Evolutionary conservation across 768 basidiomycete genomes (phyloP), one percentile per base, ranked within the genome.

Genomic region (Leccinum olivaceopallidum): DNA sequence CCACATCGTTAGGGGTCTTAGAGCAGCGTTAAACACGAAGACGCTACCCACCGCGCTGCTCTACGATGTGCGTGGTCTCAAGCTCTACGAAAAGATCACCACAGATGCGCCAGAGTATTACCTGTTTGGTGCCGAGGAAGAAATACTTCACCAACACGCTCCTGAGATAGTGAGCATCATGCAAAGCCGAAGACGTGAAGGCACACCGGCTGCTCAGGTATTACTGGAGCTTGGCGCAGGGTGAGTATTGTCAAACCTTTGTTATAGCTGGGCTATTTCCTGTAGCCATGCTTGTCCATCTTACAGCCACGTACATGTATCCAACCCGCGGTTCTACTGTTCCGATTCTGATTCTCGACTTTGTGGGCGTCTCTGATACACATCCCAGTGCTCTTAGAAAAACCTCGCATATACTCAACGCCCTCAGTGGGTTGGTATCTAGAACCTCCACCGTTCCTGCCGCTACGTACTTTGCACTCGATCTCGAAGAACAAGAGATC

Each of bases 191-290:
- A 47, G 16, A 71, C 2, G 69, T 1, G 20, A 26, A 30, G 64
- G 73, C 18, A 65, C 68, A 16, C 68, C 77, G 3, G 84, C 77
- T 2, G 83, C 82, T 47, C 83, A 85, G 56, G 81, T 87, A 55
- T 80, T 97, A 7, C 80, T 98, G 47, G 95, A 98, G 71, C 82
- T 98, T n/a, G 95, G 96, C 49, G 92, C 95, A 9, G 95, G 95
- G 93, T 95, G 73, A 81, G 92, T 51, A 5, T 32, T 53, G 37
- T 9, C 30, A 39, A 13, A 1, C 44, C 53, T 22, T 30, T 16
- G 10, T 32, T 52, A 39, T 50, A 13, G 20, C 57, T 42, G n/a
- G 4, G 22, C 34, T 20, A 28, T 50, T 50, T 37, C 26, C 30
- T 2, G 57, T 32, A 36, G 42, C 32, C n/a, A 57, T 18, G 7